Base-by-base conservation (phyloP, 176 grass and related monocot species). In the Eleusine coracana region DNA sequence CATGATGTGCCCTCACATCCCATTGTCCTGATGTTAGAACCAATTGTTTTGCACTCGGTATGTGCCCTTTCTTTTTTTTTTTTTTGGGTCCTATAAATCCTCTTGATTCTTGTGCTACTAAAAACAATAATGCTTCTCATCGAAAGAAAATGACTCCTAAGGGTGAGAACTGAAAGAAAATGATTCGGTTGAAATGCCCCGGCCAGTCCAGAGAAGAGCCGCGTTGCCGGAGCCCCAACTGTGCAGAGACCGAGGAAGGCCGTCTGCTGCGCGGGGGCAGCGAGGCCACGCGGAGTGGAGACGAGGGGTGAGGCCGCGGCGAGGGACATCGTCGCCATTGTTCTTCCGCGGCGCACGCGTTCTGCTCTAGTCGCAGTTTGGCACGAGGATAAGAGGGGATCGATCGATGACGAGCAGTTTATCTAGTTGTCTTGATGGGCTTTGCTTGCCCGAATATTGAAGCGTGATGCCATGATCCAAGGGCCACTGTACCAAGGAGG, bases 291-390 rank as follows among this genome's bases (percentile, higher is more conserved):
- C 14, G 85, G 63, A 37, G 18, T 85, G 78, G 88, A 85, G 62
- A 86, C 36, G 63, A 86, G 86, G 37, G 85, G 82, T 44, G 86
- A 88, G 23, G 79, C 86, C 34, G 86, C 79, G 29, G 83, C 79
- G 68, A 91, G 78, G 45, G 86, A 80, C 75, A 86, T 70, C 66
- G 81, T 91, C 74, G 79, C 79, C 79, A 81, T 90, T 55, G 87
- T 25, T 71, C 63, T 52, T 56, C 75, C 48, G 28, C 83, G 42
- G 21, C 21, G 68, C 60, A 82, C 67, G 78, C 74, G 73, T 62
- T 67, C 59, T 77, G 55, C n/a, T 70, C 70, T 80, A 5, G 55
- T 17, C 40, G 58, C 49, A 0, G 74, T 78, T 78, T 58, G 78
- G 39, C 46, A 73, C 21, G 31, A 68, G 78, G 85, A 82, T 75